Conservation (phyloP, 306 rosid species). For the Abrus pulchellus region DNA sequence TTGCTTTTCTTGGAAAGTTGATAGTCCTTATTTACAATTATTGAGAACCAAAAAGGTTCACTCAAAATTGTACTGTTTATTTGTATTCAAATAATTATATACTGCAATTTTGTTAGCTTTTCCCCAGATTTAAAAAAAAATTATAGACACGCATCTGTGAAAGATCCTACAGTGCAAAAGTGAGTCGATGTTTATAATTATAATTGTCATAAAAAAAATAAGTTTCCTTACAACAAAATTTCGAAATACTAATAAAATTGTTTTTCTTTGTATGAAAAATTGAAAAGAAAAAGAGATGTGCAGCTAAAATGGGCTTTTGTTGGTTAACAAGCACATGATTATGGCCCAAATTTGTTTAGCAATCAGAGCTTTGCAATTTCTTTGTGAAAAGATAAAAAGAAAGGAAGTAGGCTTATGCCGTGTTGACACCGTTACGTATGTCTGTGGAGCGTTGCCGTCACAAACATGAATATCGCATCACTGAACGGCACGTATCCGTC, state of each 20-base stretch:
- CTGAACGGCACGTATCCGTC: slow-evolving; percentile 72
- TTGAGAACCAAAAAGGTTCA: slow-evolving; percentile 32
- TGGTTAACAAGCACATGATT: too few species aligned
- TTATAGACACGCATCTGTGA: not conserved
- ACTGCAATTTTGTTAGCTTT: not conserved
- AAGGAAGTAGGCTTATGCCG: not conserved
- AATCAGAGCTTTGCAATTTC: not conserved
- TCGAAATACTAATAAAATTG: not conserved
- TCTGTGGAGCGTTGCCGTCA: slow-evolving; percentile 13
- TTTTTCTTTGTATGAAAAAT: too few species aligned
- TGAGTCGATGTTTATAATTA: not conserved
- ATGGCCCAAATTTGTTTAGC: slow-evolving; percentile 2
- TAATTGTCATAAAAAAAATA: not conserved
- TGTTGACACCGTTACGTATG: slow-evolving; percentile 30
- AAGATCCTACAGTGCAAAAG: not conserved
- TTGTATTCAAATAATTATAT: not conserved
- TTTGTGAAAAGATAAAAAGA: not conserved
- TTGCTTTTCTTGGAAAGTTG: slow-evolving; percentile 45
- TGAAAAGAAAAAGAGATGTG: not conserved
- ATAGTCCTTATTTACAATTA: slow-evolving; percentile 35
- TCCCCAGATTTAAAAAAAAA: not conserved
- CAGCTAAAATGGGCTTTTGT: not conserved
- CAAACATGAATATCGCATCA: slow-evolving; percentile 39
- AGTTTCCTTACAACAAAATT: not conserved
- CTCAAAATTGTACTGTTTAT: slow-evolving; percentile 26